phyloP scores from a whole-genome alignment of 2,329 filamentous ascomycete genomes.

The Fusarium circinatum region DNA sequence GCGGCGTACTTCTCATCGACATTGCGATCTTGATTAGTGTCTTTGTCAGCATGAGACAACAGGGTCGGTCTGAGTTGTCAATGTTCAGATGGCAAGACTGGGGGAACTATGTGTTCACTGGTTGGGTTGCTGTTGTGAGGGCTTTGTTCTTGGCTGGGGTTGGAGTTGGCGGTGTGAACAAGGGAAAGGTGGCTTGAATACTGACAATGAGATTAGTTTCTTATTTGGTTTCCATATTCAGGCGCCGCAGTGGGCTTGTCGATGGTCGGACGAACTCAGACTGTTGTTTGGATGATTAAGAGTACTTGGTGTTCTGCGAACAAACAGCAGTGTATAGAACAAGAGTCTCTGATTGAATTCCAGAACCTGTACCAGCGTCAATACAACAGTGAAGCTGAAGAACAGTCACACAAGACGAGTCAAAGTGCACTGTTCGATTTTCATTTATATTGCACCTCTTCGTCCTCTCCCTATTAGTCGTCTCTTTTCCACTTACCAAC shows the following conservation, averaged over 20 bases:
- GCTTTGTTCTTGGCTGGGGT: conserved; percentile 33
- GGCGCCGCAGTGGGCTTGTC: fast-evolving
- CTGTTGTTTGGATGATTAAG: not conserved
- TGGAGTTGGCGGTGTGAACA: conserved; percentile 11
- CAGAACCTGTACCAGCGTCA: not conserved
- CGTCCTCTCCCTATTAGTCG: fast-evolving
- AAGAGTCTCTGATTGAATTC: not conserved
- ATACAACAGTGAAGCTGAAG: not conserved
- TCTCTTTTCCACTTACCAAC: not conserved
- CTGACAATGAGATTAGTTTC: not conserved
- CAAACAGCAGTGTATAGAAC: not conserved
- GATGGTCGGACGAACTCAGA: not conserved
- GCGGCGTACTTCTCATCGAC: conserved; percentile 32
- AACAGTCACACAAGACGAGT: not conserved
- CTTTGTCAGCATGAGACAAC: conserved; percentile 32
- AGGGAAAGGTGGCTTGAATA: conserved; percentile 17
- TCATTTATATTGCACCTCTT: not conserved
- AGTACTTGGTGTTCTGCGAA: not conserved
- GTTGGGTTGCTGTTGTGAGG: conserved; percentile 24
- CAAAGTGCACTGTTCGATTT: not conserved
- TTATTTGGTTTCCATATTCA: fast-evolving
- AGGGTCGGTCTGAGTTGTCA: conserved; percentile 11
- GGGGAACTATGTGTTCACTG: conserved; percentile 31
- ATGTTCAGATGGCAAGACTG: conserved; percentile 31
- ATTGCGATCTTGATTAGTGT: conserved; percentile 27